phyloP scores from a whole-genome alignment of 2,329 filamentous ascomycete genomes.

The Trichoderma simmonsii region DNA sequence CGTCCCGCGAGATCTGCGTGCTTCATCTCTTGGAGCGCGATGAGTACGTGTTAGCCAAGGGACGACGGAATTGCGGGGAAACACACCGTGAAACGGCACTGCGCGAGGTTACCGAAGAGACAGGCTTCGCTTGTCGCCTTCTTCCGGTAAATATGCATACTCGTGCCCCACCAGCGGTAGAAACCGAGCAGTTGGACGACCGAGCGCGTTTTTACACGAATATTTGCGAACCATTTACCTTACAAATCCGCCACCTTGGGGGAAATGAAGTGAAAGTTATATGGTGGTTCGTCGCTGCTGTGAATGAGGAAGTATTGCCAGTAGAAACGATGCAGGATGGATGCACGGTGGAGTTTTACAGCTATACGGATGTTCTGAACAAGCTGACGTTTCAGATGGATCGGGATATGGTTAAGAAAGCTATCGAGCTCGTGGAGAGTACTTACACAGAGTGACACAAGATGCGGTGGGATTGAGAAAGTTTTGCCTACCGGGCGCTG shows the following conservation, averaged over 20 bases:
- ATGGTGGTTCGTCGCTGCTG: background rate
- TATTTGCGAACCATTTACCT: background rate
- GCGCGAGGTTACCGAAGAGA: slow-evolving; percentile 21
- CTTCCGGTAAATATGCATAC: background rate
- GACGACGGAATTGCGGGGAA: slow-evolving; percentile 20
- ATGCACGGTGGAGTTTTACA: background rate
- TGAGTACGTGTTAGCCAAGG: slow-evolving; percentile 23
- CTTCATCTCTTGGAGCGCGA: background rate
- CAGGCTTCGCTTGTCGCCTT: background rate
- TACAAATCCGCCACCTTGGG: background rate
- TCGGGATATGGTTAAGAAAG: background rate
- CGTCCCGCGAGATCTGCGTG: slow-evolving; percentile 17
- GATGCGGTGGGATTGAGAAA: no score
- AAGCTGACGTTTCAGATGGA: background rate
- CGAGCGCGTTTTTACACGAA: background rate
- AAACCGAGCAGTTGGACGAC: background rate
- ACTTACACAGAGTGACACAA: background rate
- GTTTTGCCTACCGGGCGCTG: no score
- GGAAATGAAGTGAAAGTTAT: background rate
- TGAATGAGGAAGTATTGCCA: background rate
- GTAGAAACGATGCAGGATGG: background rate
- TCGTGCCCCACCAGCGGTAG: background rate
- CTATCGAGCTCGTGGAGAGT: background rate
- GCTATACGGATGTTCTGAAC: background rate
- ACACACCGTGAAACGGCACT: slow-evolving; percentile 18